Evolutionary conservation across 129 eudicot genomes (phyloP).

Genomic region (Heracleum sosnowskyi): DNA sequence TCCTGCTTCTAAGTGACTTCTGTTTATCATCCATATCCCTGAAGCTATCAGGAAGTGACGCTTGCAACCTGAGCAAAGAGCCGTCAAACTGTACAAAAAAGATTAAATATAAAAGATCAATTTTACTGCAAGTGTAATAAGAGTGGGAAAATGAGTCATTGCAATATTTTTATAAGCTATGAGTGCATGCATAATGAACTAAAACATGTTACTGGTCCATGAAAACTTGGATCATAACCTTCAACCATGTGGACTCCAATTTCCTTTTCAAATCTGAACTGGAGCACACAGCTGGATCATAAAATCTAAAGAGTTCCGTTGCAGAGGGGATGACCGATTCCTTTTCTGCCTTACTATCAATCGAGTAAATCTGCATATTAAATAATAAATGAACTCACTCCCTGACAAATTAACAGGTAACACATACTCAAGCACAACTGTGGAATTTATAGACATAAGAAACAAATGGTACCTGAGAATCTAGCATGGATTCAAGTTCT

Average conservation of each 20-base stretch:
- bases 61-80: constrained; percentile 35
- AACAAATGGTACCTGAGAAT: constrained; percentile 50
- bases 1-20: constrained; percentile 29
- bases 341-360: constrained; percentile 30
- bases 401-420: constrained; percentile 8
- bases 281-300: constrained; percentile 32
- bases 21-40: constrained; percentile 36
- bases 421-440: not conserved
- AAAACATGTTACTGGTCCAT: not conserved
- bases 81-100: constrained; percentile 45
- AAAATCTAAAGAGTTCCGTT: constrained; percentile 28
- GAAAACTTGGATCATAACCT: constrained; percentile 28
- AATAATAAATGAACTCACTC: not conserved
- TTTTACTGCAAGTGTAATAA: not conserved
- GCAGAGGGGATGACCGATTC: constrained; percentile 40
- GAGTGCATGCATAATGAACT: not conserved
- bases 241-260: constrained; percentile 35
- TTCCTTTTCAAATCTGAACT: constrained; percentile 36
- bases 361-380: constrained; percentile 41
- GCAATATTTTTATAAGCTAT: not conserved
- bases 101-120: constrained; percentile 2
- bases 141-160: not conserved
- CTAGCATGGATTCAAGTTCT: constrained; percentile 62
- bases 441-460: not conserved
- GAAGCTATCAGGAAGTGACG: constrained; percentile 23